Evolutionary conservation across 1,284 basidiomycete species (phyloP).

Genomic region (Ustilago hordei): DNA sequence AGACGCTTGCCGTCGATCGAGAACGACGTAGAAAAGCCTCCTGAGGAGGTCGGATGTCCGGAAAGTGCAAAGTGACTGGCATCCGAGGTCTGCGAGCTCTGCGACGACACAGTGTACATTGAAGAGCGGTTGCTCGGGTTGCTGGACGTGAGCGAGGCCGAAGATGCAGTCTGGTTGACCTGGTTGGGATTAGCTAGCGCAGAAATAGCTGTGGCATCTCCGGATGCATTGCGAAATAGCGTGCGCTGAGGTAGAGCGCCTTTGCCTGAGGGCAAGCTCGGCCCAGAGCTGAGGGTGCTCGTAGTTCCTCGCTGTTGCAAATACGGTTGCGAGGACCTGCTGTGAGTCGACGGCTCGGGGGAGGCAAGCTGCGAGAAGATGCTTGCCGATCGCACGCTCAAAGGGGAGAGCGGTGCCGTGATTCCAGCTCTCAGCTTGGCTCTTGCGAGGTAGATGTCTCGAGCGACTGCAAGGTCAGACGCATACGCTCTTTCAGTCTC

Average conservation of each 20-base stretch:
- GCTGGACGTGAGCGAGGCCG: conserved; percentile 44
- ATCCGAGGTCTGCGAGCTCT: conserved; percentile 59
- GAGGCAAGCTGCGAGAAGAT: conserved; percentile 44
- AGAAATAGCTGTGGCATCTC: conserved; percentile 27
- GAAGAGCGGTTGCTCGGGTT: conserved; percentile 64
- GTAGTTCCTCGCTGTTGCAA: conserved; percentile 31
- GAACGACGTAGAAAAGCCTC: conserved; percentile 24
- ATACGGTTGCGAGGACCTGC: conserved; percentile 30
- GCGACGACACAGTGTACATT: conserved; percentile 60
- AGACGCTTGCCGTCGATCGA: conserved; percentile 27
- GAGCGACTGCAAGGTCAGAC: conserved; percentile 84
- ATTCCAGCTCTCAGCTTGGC: conserved; percentile 66
- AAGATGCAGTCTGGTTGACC: conserved; percentile 25
- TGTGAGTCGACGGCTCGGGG: conserved; percentile 23
- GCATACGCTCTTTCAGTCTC: conserved; percentile 86
- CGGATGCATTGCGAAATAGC: conserved; percentile 44
- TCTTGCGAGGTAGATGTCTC: conserved; percentile 77
- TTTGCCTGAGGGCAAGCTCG: not conserved
- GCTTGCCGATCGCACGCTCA: conserved; percentile 35
- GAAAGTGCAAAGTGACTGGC: conserved; percentile 32
- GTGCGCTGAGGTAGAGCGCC: conserved; percentile 19
- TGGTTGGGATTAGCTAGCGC: conserved; percentile 19
- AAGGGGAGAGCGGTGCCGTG: conserved; percentile 39
- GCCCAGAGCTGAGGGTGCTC: conserved; percentile 12
- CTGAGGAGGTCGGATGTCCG: conserved; percentile 14